Percentiles rank a stretch among this genome's conserved stretches.
These are phyloP conservation scores for Helotiales sp. DNA, from an alignment of 2,329 filamentous ascomycete species.

Conservation along the genomic window DNA sequence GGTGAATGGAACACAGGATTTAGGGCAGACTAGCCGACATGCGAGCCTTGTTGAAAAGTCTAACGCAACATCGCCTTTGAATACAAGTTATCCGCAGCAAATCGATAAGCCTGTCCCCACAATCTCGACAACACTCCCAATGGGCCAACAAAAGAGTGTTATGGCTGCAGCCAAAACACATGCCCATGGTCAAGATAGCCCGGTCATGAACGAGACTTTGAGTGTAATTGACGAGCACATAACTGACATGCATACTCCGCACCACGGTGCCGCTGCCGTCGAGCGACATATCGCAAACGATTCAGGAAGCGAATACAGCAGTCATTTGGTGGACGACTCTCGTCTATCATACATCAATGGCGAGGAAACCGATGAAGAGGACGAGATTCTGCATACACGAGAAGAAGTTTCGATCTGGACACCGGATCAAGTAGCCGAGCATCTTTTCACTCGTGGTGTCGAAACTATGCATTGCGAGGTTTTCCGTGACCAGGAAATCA, in stretches of 20 bases:
- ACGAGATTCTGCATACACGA: constrained; percentile 67
- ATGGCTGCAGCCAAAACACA: constrained; percentile 48
- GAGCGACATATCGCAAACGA: constrained; percentile 62
- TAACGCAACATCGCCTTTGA: constrained; percentile 43
- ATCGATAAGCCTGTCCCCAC: constrained; percentile 9
- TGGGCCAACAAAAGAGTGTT: constrained; percentile 36
- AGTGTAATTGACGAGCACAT: constrained; percentile 98
- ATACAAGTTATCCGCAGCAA: constrained; percentile 20
- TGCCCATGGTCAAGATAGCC: constrained; percentile 57
- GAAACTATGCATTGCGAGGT: constrained; percentile 91
- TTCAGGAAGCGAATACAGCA: constrained; percentile 89
- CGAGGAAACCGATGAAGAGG: constrained; percentile 93
- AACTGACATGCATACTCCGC: constrained; percentile 70
- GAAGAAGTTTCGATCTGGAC: constrained; percentile 79
- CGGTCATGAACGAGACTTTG: constrained; percentile 89
- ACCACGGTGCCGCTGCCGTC: constrained; percentile 41
- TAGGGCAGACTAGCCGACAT: constrained; percentile 34
- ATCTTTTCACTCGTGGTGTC: constrained; percentile 80
- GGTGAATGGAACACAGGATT: constrained; percentile 17
- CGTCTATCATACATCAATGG: constrained; percentile 90
- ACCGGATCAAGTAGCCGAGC: constrained; percentile 81
- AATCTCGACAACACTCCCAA: constrained; percentile 22
- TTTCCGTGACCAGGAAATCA: constrained; percentile 93
- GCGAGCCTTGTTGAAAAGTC: constrained; percentile 23
- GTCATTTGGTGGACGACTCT: constrained; percentile 61